Evolutionary conservation across 2,329 filamentous ascomycete genomes (phyloP), one percentile per base, ranked within the genome.

Genomic region (Fusarium sp.): DNA sequence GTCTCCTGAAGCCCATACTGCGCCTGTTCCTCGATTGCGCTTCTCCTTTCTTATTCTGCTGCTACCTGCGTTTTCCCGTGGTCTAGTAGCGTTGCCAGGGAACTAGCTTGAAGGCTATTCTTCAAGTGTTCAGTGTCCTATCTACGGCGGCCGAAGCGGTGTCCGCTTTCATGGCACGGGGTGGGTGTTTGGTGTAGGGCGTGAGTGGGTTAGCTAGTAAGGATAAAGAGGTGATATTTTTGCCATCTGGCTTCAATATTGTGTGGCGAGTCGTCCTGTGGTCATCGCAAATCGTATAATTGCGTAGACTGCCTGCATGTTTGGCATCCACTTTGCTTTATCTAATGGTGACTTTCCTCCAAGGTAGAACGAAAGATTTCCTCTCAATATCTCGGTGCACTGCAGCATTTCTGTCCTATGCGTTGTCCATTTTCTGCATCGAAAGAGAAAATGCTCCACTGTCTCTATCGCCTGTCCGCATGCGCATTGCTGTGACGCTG

Each of bases 271-370:
- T 52, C 47, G 33, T 1, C 20, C 47, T 38, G 47, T 52, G 20
- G n/a, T 33, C 7, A 38, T 52, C 20, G 15, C 15, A 27, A 52
- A 52, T 52, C 47, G 33, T 52, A 52, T 18, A 52, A n/a, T 27
- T 38, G 47, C 47, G 7, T 36, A 5, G 35, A 17, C 35, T 36
- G 35, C 35, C 35, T 36, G 31, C 31, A 33, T 33, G 8, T 33
- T 33, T 33, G 31, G 31, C 8, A 11, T 33, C 31, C 31, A 33
- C 8, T 33, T 33, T 3, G 31, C 25, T 4, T 25, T 5, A 60
- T 73, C 69, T 57, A 50, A 62, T 38, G 33, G 64, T 55, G 55
- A 75, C 45, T 77, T 79, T 62, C 74, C 70, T 68, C 70, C 67
- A 12, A 70, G 56, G 53, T 57, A 72, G 57, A 72, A 72, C 29